Conservation (phyloP, 768 basidiomycete species). For the Cystobasidiopsis lactophilus region DNA sequence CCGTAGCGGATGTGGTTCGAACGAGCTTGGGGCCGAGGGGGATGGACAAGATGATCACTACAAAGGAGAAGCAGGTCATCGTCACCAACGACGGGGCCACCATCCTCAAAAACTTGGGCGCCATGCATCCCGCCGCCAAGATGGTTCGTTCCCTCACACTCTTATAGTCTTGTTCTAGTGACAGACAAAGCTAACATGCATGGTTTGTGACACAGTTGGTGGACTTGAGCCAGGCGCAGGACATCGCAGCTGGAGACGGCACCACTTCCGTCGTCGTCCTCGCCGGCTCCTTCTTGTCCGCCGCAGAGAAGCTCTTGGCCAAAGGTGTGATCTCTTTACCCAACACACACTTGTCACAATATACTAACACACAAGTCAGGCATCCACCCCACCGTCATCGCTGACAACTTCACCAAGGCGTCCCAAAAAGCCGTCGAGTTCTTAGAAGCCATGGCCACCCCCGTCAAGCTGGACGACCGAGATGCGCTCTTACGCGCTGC, state of each 20-base stretch:
- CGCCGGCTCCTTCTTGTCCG: slow-evolving; percentile 74
- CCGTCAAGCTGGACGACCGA: slow-evolving; percentile 73
- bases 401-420: slow-evolving; percentile 82
- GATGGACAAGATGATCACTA: slow-evolving; percentile 76
- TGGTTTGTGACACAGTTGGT: slow-evolving; percentile 48
- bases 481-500: slow-evolving; percentile 71
- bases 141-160: slow-evolving; percentile 40
- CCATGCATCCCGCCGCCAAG: slow-evolving; percentile 90
- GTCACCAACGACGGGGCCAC: slow-evolving; percentile 99
- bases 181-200: neutral
- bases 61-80: slow-evolving; percentile 82
- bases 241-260: slow-evolving; percentile 94
- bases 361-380: slow-evolving; percentile 16
- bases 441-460: slow-evolving; percentile 72
- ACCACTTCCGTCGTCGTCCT: slow-evolving; percentile 94
- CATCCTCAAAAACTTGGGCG: slow-evolving; percentile 83
- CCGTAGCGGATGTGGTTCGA: slow-evolving; percentile 90
- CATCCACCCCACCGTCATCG: slow-evolving; percentile 91
- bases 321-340: slow-evolving; percentile 39
- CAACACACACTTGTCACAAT: no score
- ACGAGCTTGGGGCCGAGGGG: slow-evolving; percentile 90
- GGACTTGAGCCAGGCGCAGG: slow-evolving; percentile 91
- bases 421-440: slow-evolving; percentile 84
- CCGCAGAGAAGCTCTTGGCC: slow-evolving; percentile 85
- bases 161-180: neutral